Evolutionary conservation across 495 filamentous ascomycete genomes (phyloP).

Genomic region (Aspergillus mulundensis): DNA sequence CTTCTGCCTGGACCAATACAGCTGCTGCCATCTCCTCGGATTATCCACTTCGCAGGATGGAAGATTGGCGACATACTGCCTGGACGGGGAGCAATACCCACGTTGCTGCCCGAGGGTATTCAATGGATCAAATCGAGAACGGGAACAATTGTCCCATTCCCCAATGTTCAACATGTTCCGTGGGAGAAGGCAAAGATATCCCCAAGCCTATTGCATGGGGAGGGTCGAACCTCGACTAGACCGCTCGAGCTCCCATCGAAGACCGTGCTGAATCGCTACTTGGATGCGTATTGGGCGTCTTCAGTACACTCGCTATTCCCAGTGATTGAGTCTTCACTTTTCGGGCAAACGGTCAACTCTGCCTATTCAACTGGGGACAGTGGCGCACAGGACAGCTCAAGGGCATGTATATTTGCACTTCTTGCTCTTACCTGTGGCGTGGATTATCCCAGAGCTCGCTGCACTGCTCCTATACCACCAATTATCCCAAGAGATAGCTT

Average conservation of each 20-base stretch:
- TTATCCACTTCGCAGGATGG: too few relatives aligned
- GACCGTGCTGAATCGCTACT: background rate
- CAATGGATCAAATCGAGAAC: background rate
- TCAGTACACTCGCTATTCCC: background rate
- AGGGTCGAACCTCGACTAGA: background rate
- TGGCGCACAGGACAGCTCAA: too few relatives aligned
- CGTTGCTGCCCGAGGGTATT: background rate
- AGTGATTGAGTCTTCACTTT: background rate
- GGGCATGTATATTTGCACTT: too few relatives aligned
- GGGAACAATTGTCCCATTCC: background rate
- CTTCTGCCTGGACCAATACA: too few relatives aligned
- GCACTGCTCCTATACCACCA: too few relatives aligned
- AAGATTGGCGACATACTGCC: too few relatives aligned
- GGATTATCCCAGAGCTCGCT: too few relatives aligned
- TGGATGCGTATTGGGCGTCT: background rate
- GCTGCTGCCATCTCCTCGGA: too few relatives aligned
- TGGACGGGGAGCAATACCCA: background rate
- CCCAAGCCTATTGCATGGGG: background rate
- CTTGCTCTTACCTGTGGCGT: too few relatives aligned
- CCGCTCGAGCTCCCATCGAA: background rate
- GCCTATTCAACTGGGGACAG: too few relatives aligned
- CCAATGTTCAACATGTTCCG: background rate
- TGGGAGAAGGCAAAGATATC: background rate
- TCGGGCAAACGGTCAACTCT: background rate
- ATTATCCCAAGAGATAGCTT: too few relatives aligned